A percentile compares a stretch with the other conserved stretches of the same genome.
Conservation (phyloP, 805 yeast genomes). For the Starmerella riodocensis region DNA sequence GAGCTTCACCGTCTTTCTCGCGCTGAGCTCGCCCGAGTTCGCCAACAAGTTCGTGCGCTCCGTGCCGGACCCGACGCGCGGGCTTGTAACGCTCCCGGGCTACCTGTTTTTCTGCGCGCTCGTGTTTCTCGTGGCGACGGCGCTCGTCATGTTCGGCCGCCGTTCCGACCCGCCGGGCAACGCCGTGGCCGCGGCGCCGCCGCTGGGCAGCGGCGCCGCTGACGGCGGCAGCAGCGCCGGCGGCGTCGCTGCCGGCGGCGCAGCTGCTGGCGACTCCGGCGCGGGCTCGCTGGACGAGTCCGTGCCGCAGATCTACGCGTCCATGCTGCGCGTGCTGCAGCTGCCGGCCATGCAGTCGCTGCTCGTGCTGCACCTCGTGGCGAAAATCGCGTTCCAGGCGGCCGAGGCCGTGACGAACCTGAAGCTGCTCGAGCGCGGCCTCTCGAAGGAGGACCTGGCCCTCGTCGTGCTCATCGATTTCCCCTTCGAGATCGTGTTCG, state of each 20-base stretch:
- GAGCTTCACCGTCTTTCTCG: slow-evolving; percentile 81
- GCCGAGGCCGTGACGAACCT: slow-evolving; percentile 92
- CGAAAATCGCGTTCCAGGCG: slow-evolving; percentile 88
- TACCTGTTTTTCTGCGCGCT: slow-evolving; percentile 72
- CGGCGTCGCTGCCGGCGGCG: too few species aligned
- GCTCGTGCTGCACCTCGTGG: slow-evolving; percentile 57
- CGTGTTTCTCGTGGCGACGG: slow-evolving; percentile 53
- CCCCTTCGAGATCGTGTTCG: slow-evolving; percentile 90
- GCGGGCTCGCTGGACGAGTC: slow-evolving; percentile 25
- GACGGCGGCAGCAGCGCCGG: too few species aligned
- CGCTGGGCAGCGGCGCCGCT: too few species aligned
- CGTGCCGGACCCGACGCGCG: slow-evolving; percentile 41
- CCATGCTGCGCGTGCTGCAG: slow-evolving; percentile 32
- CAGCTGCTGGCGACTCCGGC: too few species aligned
- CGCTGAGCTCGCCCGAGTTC: slow-evolving; percentile 83
- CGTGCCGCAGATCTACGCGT: slow-evolving; percentile 22
- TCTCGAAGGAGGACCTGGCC: slow-evolving; percentile 85
- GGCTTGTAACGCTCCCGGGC: slow-evolving; percentile 57
- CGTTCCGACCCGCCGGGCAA: slow-evolving; percentile 48
- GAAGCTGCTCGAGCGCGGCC: slow-evolving; percentile 79
- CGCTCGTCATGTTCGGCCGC: slow-evolving; percentile 42
- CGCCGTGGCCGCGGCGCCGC: too few species aligned
- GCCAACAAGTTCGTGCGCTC: slow-evolving; percentile 70
- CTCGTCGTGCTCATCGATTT: slow-evolving; percentile 86
- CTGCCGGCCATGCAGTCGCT: slow-evolving; percentile 58